phyloP scores from a whole-genome alignment of 106 monocot species.

The Allium fistulosum region DNA sequence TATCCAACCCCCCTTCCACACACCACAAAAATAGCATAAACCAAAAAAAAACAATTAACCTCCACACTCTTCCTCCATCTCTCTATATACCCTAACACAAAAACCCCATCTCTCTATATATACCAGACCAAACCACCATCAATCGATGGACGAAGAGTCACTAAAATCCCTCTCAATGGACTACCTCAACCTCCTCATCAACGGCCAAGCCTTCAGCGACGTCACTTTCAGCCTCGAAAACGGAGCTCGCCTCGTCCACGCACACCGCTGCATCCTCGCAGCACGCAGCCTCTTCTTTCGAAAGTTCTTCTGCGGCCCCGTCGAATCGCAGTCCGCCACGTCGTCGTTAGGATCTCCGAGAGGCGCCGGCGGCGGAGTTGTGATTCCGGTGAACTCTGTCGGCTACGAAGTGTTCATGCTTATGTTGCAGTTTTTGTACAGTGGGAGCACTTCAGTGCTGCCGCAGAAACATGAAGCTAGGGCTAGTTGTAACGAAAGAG shows the following conservation, averaged over 20 bases:
- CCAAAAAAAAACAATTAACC: too few relatives aligned
- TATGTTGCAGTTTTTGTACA: slow-evolving; percentile 80
- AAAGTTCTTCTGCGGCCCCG: slow-evolving; percentile 13
- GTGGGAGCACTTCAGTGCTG: slow-evolving; percentile 78
- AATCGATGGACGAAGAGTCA: slow-evolving; percentile 16
- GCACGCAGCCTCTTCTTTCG: slow-evolving; percentile 18
- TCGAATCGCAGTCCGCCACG: slow-evolving; percentile 9
- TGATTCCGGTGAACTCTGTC: slow-evolving; percentile 67
- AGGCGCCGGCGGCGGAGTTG: slow-evolving; percentile 39
- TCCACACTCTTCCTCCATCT: too few relatives aligned
- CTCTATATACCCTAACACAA: too few relatives aligned
- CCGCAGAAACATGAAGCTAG: slow-evolving; percentile 86
- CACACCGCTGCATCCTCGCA: slow-evolving; percentile 28
- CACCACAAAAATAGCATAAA: too few relatives aligned
- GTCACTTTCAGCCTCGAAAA: slow-evolving; percentile 19
- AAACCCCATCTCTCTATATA: too few relatives aligned
- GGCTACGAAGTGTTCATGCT: slow-evolving; percentile 54
- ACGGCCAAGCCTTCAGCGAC: slow-evolving; percentile 23
- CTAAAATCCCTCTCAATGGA: slow-evolving; percentile 23
- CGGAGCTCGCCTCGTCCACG: slow-evolving; percentile 13
- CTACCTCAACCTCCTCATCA: slow-evolving; percentile 28
- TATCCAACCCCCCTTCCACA: too few relatives aligned
- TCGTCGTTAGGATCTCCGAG: slow-evolving; percentile 16
- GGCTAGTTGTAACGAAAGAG: slow-evolving; percentile 59
- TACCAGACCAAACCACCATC: too few relatives aligned